A percentile compares a stretch with the other conserved stretches of the same genome.
Conservation (phyloP, 2,329 filamentous ascomycete genomes). For the Aspergillus sp. region DNA sequence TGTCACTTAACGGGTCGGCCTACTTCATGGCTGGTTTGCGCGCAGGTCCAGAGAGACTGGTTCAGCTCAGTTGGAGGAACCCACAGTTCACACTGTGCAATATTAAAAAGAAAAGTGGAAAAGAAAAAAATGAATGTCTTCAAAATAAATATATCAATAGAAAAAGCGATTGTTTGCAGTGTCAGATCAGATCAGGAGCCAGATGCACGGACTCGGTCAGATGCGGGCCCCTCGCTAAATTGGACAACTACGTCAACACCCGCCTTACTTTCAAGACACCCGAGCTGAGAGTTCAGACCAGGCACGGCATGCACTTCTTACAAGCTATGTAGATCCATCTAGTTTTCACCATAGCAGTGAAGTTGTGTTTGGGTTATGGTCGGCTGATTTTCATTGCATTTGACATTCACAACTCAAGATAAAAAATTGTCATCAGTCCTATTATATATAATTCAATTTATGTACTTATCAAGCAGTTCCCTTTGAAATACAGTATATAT, state of each 20-base stretch:
- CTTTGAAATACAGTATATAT: too few species aligned
- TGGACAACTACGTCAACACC: conserved; percentile 12
- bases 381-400: neutral
- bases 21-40: conserved; percentile 30
- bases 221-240: conserved; percentile 25
- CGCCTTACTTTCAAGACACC: neutral
- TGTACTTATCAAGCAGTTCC: neutral
- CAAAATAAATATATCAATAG: neutral
- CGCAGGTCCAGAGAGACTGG: conserved; percentile 5
- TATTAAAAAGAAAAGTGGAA: neutral
- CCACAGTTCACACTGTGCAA: neutral
- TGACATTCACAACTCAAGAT: neutral
- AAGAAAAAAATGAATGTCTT: neutral
- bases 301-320: too few species aligned
- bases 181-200: conserved; percentile 10
- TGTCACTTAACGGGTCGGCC: conserved; percentile 31
- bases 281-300: neutral
- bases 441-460: neutral
- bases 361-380: neutral
- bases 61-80: conserved; percentile 3
- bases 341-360: neutral
- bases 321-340: too few species aligned
- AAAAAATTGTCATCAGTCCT: neutral
- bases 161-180: neutral
- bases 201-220: conserved; percentile 19